Evolutionary conservation across 345 rosid species (phyloP).

Genomic region (Eucalyptus erythrocorys): DNA sequence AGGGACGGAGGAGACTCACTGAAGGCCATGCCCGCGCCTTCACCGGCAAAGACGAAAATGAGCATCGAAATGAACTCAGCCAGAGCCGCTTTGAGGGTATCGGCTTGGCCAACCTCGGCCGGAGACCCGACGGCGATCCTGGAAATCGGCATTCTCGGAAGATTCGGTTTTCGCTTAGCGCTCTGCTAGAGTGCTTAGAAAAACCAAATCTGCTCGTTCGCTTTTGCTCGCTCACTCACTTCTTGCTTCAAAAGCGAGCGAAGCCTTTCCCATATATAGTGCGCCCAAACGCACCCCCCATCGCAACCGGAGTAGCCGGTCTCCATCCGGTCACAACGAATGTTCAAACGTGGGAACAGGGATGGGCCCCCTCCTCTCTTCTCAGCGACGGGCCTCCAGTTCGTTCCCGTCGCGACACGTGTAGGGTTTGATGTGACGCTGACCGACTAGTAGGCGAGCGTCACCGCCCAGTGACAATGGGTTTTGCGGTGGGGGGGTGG

Average conservation of each 20-base stretch:
- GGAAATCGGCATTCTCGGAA: conserved; percentile 29
- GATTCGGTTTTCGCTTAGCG: neutral
- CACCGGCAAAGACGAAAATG: conserved; percentile 68
- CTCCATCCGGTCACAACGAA: neutral
- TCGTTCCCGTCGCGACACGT: conserved; percentile 9
- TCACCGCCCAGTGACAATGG: conserved; percentile 4
- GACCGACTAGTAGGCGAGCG: neutral
- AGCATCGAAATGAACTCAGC: conserved; percentile 65
- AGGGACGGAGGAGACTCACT: neutral
- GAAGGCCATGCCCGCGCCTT: conserved; percentile 71
- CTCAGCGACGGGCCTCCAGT: conserved; percentile 13
- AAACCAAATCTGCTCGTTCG: neutral
- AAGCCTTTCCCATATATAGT: conserved; percentile 4
- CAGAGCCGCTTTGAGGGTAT: conserved; percentile 41
- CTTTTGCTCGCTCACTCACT: neutral
- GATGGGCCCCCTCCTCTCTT: neutral
- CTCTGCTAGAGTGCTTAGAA: neutral
- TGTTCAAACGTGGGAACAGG: neutral
- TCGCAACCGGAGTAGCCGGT: neutral
- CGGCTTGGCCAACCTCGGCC: conserved; percentile 33
- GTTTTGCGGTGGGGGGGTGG: neutral
- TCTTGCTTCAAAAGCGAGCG: neutral
- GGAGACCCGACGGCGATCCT: conserved; percentile 37
- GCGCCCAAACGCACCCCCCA: neutral
- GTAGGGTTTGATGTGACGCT: conserved; percentile 10